Evolutionary conservation across 345 rosid species (phyloP).

Genomic region (Cardamine chenopodiifolia): DNA sequence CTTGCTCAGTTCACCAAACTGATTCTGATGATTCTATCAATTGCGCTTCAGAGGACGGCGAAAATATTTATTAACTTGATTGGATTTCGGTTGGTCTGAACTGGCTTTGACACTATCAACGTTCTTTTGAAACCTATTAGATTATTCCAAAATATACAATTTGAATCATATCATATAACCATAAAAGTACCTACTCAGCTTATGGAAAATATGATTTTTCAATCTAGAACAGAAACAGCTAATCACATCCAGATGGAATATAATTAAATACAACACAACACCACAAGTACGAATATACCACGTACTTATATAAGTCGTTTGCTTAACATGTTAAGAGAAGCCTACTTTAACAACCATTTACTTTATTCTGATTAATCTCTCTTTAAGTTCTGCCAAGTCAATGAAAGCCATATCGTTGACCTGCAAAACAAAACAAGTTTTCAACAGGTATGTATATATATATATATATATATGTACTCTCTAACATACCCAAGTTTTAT

Average conservation of each 20-base stretch:
- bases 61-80: neutral
- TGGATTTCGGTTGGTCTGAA: neutral
- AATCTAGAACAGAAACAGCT: neutral
- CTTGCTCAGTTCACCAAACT: neutral
- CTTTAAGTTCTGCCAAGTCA: conserved; percentile 33
- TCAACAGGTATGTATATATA: neutral
- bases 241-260: neutral
- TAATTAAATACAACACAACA: conserved; percentile 2
- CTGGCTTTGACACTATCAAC: neutral
- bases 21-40: neutral
- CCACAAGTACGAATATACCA: conserved; percentile 20
- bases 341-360: conserved; percentile 19
- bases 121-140: neutral
- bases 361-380: conserved; percentile 33
- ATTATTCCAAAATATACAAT: neutral
- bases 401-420: conserved; percentile 45
- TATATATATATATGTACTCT: neutral
- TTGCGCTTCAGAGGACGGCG: neutral
- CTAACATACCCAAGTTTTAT: neutral
- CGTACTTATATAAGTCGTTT: conserved; percentile 1
- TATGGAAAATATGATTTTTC: neutral
- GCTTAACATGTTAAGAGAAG: conserved; percentile 5
- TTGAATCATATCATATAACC: neutral
- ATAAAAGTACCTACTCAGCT: neutral
- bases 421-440: conserved; percentile 42